phyloP scores from a whole-genome alignment of 345 rosid species.

The Acer campestre region DNA sequence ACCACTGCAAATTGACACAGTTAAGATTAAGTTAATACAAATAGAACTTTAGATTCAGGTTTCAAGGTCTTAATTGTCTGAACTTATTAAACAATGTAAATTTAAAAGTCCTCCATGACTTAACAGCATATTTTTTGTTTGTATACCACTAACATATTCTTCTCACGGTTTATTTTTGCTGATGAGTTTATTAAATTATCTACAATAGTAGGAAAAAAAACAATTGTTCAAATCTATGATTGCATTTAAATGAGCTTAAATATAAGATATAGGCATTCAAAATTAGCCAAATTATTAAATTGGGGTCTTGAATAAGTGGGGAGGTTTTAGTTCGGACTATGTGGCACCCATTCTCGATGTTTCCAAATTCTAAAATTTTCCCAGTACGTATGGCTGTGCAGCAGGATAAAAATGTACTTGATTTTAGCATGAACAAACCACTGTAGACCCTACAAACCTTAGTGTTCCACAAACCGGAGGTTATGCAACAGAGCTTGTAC shows the following conservation, averaged over 20 bases:
- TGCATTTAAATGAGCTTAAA: neutral
- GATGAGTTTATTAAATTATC: neutral
- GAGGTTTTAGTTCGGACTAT: neutral
- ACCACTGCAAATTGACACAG: conserved; percentile 1
- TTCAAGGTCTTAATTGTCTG: neutral
- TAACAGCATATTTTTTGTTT: neutral
- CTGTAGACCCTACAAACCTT: neutral
- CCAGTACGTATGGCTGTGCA: neutral
- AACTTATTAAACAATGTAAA: neutral
- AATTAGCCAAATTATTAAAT: neutral
- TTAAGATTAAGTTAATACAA: neutral
- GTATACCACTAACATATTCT: neutral
- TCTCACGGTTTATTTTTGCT: neutral
- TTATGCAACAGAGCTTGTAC: neutral
- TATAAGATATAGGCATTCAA: neutral
- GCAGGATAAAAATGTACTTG: neutral
- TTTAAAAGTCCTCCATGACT: neutral
- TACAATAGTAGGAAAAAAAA: neutral
- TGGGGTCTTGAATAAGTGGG: neutral
- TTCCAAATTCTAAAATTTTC: neutral
- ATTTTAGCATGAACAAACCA: neutral
- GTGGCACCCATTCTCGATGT: neutral
- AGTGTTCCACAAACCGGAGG: neutral
- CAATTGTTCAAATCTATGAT: neutral
- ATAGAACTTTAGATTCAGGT: neutral